These are phyloP conservation scores for Mortierella sp. DNA, from an alignment of 371 early-diverging fungal species.

Conservation along the genomic window DNA sequence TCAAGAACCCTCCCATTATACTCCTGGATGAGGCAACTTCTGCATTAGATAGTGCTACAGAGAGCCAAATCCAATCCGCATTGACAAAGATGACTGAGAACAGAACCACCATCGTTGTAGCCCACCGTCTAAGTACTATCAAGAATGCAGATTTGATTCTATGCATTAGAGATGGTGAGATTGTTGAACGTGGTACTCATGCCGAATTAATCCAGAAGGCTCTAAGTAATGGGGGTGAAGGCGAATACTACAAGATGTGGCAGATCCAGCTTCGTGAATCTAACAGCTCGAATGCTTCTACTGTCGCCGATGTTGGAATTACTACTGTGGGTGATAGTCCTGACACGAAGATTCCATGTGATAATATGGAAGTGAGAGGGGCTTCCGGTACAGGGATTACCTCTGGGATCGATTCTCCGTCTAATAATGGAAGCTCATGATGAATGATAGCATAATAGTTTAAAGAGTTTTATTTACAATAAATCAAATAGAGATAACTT, in stretches of 20 bases:
- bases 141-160: constrained; percentile 83
- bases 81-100: constrained; percentile 74
- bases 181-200: constrained; percentile 93
- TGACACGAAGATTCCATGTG: background rate
- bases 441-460: background rate
- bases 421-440: background rate
- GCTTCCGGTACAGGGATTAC: background rate
- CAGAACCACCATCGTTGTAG: constrained; percentile 95
- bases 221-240: constrained; percentile 77
- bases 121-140: constrained; percentile 91
- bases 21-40: constrained; percentile 79
- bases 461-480: background rate
- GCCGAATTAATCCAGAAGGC: constrained; percentile 77
- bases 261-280: constrained; percentile 3
- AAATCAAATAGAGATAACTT: constrained; percentile 7
- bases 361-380: background rate
- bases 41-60: constrained; percentile 74
- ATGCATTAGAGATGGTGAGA: constrained; percentile 82
- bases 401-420: no score
- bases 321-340: background rate
- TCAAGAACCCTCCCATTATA: constrained; percentile 83
- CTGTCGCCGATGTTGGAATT: background rate
- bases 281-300: background rate
- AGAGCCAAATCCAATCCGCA: constrained; percentile 83
- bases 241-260: constrained; percentile 52